Percentiles rank a stretch among this genome's conserved stretches.
These are phyloP conservation scores for Closterium sp. DNA, from an alignment of 139 green algal genomes.

Conservation along the genomic window DNA sequence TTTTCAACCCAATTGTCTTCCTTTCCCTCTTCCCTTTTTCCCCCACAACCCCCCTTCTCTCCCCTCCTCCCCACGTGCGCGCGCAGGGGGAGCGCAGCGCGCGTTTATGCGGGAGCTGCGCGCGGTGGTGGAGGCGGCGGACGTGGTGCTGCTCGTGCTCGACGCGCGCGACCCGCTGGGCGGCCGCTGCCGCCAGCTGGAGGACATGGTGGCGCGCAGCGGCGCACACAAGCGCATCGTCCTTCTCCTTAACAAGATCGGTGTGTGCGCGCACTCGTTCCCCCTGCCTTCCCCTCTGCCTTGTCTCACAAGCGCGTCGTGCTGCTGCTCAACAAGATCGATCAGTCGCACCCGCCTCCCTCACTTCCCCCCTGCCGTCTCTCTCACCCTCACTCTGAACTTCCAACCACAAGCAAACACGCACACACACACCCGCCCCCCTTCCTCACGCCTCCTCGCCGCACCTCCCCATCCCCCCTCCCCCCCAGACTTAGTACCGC, in stretches of 20 bases:
- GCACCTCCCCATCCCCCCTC: too few species aligned
- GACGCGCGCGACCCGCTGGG: slow-evolving; percentile 90
- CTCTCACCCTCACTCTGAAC: not conserved
- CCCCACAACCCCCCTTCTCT: not conserved
- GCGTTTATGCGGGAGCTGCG: slow-evolving; percentile 95
- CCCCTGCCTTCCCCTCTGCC: too few species aligned
- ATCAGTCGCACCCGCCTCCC: slow-evolving; percentile 56
- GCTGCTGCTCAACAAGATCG: slow-evolving; percentile 97
- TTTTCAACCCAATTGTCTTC: not conserved
- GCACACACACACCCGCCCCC: not conserved
- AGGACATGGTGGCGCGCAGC: slow-evolving; percentile 76
- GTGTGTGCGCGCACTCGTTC: too few species aligned
- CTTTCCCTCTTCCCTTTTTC: not conserved
- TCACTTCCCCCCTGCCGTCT: not conserved
- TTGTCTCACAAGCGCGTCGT: too few species aligned
- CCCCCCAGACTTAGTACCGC: slow-evolving; percentile 80
- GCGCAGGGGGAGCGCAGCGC: slow-evolving; percentile 69
- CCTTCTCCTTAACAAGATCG: too few species aligned
- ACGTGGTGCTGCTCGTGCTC: slow-evolving; percentile 89
- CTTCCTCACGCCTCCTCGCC: not conserved
- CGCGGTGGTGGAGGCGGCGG: slow-evolving; percentile 84
- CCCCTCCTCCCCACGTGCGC: not conserved
- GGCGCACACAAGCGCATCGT: slow-evolving; percentile 88
- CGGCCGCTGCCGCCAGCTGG: slow-evolving; percentile 88
- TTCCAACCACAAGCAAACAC: not conserved